A percentile compares a stretch with the other conserved stretches of the same genome.
Evolutionary conservation across 495 filamentous ascomycete species (phyloP).

Genomic region (Neurospora cerealis): DNA sequence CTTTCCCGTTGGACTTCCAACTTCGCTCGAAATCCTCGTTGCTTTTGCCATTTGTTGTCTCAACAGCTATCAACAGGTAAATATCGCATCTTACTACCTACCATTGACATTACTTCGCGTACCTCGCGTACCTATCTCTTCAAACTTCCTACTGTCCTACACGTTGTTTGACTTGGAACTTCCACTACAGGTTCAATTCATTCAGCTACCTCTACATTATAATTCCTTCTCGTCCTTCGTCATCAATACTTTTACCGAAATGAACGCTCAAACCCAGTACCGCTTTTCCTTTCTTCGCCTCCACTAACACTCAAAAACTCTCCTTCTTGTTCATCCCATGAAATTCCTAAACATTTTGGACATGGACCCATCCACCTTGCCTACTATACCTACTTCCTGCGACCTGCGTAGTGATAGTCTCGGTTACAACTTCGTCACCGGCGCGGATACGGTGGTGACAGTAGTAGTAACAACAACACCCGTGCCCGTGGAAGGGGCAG

Average conservation of each 20-base stretch:
- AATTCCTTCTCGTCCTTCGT: background rate
- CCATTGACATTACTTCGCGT: background rate
- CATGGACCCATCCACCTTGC: background rate
- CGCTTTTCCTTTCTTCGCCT: background rate
- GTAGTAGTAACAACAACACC: background rate
- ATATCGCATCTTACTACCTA: background rate
- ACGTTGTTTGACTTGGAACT: background rate
- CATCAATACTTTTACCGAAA: background rate
- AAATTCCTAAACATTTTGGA: background rate
- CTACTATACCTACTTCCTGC: background rate
- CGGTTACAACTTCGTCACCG: background rate
- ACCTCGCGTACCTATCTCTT: background rate
- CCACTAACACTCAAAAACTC: background rate
- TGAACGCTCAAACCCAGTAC: background rate
- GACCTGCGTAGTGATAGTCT: background rate
- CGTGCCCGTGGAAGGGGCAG: background rate
- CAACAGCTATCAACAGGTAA: background rate
- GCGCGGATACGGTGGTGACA: background rate
- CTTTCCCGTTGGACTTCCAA: background rate
- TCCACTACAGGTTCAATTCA: background rate
- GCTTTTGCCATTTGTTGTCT: background rate
- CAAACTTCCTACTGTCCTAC: background rate
- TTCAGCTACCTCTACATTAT: background rate
- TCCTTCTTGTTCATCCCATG: background rate
- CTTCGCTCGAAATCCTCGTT: background rate